Percentiles rank a stretch among this genome's conserved stretches.
Evolutionary conservation across 805 yeast genomes (phyloP).

Genomic region (Pichia kluyveri): DNA sequence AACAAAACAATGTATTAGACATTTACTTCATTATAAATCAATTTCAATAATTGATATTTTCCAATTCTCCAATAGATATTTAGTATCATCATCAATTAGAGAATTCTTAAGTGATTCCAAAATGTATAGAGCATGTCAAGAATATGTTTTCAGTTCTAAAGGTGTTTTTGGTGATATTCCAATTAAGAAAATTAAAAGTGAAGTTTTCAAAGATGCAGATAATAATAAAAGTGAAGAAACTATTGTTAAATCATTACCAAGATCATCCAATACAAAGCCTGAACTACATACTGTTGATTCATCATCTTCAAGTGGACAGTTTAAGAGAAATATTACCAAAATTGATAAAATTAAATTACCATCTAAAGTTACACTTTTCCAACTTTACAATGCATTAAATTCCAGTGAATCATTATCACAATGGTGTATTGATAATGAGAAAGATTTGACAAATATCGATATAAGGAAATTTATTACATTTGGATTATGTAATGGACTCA

Average conservation of each 20-base stretch:
- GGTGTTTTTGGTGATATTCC: constrained; percentile 24
- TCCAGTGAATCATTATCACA: constrained; percentile 70
- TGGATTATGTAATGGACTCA: constrained; percentile 74
- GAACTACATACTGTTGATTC: neutral
- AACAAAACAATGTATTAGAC: constrained; percentile 83
- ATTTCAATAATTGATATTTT: constrained; percentile 77
- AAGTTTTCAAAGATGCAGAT: constrained; percentile 5
- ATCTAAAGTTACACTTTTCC: constrained; percentile 57
- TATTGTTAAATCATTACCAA: neutral
- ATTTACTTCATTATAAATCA: constrained; percentile 82
- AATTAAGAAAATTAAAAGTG: constrained; percentile 9
- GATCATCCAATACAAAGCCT: neutral
- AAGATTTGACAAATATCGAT: constrained; percentile 57
- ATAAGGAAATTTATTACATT: constrained; percentile 77
- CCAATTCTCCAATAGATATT: constrained; percentile 81
- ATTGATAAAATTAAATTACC: constrained; percentile 33
- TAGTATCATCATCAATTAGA: constrained; percentile 74
- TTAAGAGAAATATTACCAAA: no score
- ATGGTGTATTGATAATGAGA: constrained; percentile 69
- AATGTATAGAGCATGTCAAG: constrained; percentile 77
- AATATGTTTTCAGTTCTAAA: constrained; percentile 52
- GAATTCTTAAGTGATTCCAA: constrained; percentile 53
- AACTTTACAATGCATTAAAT: constrained; percentile 65
- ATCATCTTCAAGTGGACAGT: neutral
- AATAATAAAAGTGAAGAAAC: constrained; percentile 1